Evolutionary conservation across 23 red algal genomes (phyloP).

Genomic region (Pyropia haitanensis): DNA sequence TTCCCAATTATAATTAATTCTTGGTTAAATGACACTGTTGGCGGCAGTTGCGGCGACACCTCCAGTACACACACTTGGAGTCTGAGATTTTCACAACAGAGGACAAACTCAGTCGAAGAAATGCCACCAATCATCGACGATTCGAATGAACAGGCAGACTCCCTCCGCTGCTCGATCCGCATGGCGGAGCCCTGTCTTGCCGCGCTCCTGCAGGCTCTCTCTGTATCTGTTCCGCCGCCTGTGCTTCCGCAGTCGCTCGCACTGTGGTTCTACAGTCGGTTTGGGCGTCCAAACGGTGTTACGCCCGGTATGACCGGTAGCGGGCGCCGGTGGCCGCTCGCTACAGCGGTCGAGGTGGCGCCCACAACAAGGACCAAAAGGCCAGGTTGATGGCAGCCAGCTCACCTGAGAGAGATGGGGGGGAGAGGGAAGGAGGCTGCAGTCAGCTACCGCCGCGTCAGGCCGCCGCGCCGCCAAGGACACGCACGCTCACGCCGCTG

Average conservation of each 20-base stretch:
- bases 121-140: not conserved
- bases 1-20: not conserved
- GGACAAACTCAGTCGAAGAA: not conserved
- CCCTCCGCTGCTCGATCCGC: not conserved
- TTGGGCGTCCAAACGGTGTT: too few relatives aligned
- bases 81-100: slow-evolving; percentile 3
- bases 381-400: too few relatives aligned
- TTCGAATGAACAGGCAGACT: not conserved
- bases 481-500: too few relatives aligned
- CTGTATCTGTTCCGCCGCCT: slow-evolving; percentile 1
- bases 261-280: not conserved
- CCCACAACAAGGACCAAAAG: too few relatives aligned
- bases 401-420: too few relatives aligned
- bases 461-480: too few relatives aligned
- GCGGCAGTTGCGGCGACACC: not conserved
- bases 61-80: not conserved
- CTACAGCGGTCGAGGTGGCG: too few relatives aligned
- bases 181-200: not conserved
- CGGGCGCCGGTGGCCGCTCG: too few relatives aligned
- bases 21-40: not conserved
- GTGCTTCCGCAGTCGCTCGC: not conserved
- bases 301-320: too few relatives aligned
- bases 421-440: too few relatives aligned
- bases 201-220: not conserved
- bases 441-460: too few relatives aligned